Base-by-base conservation (phyloP, 1,284 basidiomycete species). In the Ustilago lituana region DNA sequence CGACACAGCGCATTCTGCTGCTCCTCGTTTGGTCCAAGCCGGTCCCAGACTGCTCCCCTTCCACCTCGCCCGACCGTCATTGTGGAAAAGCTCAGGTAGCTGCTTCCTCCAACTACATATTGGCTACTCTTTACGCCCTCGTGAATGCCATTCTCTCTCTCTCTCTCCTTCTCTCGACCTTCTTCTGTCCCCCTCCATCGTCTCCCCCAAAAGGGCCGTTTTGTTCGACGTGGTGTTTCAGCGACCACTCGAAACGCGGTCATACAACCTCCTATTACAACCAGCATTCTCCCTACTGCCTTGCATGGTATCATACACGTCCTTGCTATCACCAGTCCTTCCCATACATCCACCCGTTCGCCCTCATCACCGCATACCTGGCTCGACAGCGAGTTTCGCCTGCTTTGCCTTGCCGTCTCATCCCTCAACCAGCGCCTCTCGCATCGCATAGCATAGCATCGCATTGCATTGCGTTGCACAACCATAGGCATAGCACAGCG, bases 141-240 rank as follows among this genome's bases (percentile, higher is more conserved):
- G n/a, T n/a, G n/a, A n/a, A n/a, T n/a, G 12, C 19, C 32, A 6
- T 15, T 32, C 11, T 29, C 4, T 39, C 27, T 19, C 27, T 37
- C 39, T 33, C 12, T 12, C 31, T 19, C 43, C 14, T 27, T 26
- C 11, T 27, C 40, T 36, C 41, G 35, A 54, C 29, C 33, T 26
- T 12, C 24, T 23, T 19, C n/a, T 12, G 19, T 48, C 41, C 38
- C n/a, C n/a, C 39, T 37, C 24, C 50, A 43, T 53, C 48, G 17
- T 45, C 32, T 36, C 24, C 23, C 22, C 31, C n/a, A n/a, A n/a
- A n/a, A 29, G 46, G 45, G 23, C 45, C 53, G 53, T 56, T 29
- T 38, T 10, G 45, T 48, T 56, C 32, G 44, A 47, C 20, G 53
- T 56, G 53, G 53, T 56, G 53, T 46, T 41, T 56, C 19, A 56